Base-by-base conservation (phyloP, 805 yeast genomes). In the Kodamaea neixiangensis region DNA sequence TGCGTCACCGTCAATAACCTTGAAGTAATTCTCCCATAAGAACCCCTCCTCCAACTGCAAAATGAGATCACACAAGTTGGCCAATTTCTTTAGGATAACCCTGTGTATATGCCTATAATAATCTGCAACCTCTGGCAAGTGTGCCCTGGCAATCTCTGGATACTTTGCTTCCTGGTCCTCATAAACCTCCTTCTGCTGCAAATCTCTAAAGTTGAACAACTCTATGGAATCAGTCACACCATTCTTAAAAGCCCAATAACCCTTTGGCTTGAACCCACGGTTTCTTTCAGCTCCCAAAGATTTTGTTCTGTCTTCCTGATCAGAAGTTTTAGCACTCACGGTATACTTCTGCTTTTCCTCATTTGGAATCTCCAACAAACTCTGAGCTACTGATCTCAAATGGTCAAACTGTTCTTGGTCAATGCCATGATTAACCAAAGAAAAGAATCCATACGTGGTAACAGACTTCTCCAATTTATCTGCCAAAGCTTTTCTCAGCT, bases 371-470 rank as follows among this genome's bases (percentile, higher is more conserved):
- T 73, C 75, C 39, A 74, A 62, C 2, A 75, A 61, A 1, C 74
- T 64, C 54, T 76, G 80, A 1, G 77, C 71, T 17, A 76, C 58
- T 0, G 79, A 63, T 51, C 71, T 63, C 40, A 75, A 54, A n/a
- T 64, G 64, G 9, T 65, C 71, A 10, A 76, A 55, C 10, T 59
- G 56, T 17, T 65, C 72, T 10, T 53, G 55, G 2, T 60, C 58
- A 46, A 75, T 65, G 1, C 80, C 81, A 53, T 72, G 78, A 52
- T 75, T 75, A 9, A 63, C 58, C 17, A 77, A 51, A 25, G 72
- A 71, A 61, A 77, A 73, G 55, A 77, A 77, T 1, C 81, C 81
- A 48, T 70, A 68, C 1, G 74, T 68, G 2, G 73, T 63, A 20
- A 77, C 56, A 0, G 80, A 71, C 21, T 59, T 57, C 50, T 76